Evolutionary conservation across 805 yeast genomes (phyloP).

Genomic region (Yarrowia keelungensis): DNA sequence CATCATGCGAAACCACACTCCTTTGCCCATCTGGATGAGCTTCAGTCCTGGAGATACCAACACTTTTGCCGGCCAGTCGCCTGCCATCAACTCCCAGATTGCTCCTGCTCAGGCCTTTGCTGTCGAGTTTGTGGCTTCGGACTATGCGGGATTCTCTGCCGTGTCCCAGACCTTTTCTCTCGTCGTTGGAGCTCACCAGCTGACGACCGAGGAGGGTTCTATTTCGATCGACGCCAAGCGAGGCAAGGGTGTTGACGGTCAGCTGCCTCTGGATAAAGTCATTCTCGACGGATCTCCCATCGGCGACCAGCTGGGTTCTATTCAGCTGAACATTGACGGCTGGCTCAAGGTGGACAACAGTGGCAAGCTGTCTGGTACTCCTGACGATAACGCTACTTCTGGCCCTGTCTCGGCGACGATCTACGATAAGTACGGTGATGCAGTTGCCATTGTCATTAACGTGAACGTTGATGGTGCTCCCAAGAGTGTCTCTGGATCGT

Average conservation of each 20-base stretch:
- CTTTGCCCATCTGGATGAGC: slow-evolving; percentile 88
- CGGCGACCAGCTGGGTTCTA: slow-evolving; percentile 25
- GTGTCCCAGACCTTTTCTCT: slow-evolving; percentile 72
- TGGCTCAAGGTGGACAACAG: slow-evolving; percentile 77
- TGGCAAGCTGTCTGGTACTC: slow-evolving; percentile 71
- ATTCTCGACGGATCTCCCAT: slow-evolving; percentile 62
- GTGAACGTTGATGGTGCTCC: slow-evolving; percentile 42
- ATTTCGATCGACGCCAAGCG: slow-evolving; percentile 73
- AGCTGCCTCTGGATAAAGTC: slow-evolving; percentile 69
- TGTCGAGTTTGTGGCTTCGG: slow-evolving; percentile 79
- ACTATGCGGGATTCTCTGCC: slow-evolving; percentile 74
- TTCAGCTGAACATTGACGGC: slow-evolving; percentile 53
- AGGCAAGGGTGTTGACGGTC: slow-evolving; percentile 59
- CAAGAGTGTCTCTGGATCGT: neutral
- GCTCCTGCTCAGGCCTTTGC: slow-evolving; percentile 84
- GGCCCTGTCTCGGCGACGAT: slow-evolving; percentile 50
- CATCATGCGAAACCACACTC: slow-evolving; percentile 77
- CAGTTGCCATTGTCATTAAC: slow-evolving; percentile 46
- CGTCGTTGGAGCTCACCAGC: slow-evolving; percentile 85
- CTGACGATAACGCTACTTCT: slow-evolving; percentile 57
- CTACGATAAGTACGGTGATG: slow-evolving; percentile 50
- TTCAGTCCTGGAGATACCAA: slow-evolving; percentile 62
- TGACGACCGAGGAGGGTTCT: slow-evolving; percentile 69
- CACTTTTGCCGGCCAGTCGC: slow-evolving; percentile 86
- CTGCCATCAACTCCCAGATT: slow-evolving; percentile 79